Evolutionary conservation across 805 yeast genomes (phyloP).

Genomic region (Yarrowia hollandica): DNA sequence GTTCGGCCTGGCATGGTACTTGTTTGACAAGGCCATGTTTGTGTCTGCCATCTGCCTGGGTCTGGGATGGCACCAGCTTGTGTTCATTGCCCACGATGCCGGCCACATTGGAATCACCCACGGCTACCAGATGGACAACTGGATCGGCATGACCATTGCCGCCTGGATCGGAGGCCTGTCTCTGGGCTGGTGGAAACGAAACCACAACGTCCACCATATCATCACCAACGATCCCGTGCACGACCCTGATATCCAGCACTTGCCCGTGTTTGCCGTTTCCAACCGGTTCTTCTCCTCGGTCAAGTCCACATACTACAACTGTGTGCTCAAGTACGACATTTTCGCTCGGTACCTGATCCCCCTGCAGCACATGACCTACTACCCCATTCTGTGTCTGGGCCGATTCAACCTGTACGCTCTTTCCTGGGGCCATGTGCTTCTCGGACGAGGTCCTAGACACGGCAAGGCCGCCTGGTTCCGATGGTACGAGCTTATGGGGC

Average conservation of each 20-base stretch:
- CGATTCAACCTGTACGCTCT: conserved; percentile 80
- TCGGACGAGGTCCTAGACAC: conserved; percentile 74
- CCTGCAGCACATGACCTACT: conserved; percentile 68
- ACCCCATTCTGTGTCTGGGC: conserved; percentile 78
- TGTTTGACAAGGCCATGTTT: conserved; percentile 48
- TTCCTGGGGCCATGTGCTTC: conserved; percentile 72
- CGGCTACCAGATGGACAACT: conserved; percentile 70
- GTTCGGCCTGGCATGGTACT: conserved; percentile 51
- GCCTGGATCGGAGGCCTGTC: conserved; percentile 85
- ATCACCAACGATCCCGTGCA: conserved; percentile 91
- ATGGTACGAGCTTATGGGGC: conserved; percentile 71
- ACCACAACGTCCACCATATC: conserved; percentile 90
- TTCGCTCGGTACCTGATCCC: conserved; percentile 60
- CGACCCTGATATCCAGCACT: conserved; percentile 91
- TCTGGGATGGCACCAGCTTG: conserved; percentile 83
- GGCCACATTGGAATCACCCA: conserved; percentile 86
- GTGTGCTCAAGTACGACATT: conserved; percentile 63
- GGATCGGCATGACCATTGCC: conserved; percentile 71
- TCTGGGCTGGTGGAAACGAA: conserved; percentile 92
- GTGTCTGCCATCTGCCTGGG: conserved; percentile 69
- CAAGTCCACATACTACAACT: conserved; percentile 79
- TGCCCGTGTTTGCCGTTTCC: conserved; percentile 88
- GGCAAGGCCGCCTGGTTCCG: conserved; percentile 89
- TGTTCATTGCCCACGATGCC: conserved; percentile 86
- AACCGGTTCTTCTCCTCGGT: conserved; percentile 65